Percentiles rank a stretch among this genome's conserved stretches.
Conservation (phyloP, 176 grass and related monocot species). For the Ampelocalamus luodianensis region DNA sequence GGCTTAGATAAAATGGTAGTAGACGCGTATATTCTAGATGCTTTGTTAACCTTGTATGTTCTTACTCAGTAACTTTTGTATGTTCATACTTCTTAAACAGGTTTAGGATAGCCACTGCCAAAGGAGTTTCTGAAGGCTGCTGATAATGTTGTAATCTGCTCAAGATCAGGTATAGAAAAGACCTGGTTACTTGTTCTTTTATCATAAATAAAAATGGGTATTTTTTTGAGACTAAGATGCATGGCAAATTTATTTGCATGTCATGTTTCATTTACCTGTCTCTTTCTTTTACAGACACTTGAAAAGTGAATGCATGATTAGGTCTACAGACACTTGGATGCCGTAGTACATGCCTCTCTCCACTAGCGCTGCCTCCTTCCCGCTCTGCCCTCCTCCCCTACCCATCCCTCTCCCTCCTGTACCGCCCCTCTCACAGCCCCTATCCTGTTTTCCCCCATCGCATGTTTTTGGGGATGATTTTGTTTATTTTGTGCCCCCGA, state of each 20-base stretch:
- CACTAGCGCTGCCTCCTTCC: no score
- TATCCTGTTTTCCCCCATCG: no score
- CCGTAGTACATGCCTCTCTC: no score
- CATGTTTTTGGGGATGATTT: no score
- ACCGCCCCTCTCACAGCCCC: no score
- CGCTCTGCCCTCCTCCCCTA: no score
- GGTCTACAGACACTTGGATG: no score
- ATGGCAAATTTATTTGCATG: neutral
- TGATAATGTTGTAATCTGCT: conserved; percentile 89
- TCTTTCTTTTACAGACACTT: neutral
- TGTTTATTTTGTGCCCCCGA: no score
- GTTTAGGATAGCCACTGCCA: conserved; percentile 82
- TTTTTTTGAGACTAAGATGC: neutral
- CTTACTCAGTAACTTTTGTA: no score
- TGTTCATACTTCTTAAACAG: conserved; percentile 34
- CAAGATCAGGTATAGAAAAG: conserved; percentile 70
- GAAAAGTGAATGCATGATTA: no score
- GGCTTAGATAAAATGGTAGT: neutral
- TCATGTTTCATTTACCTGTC: neutral
- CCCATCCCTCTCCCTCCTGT: no score
- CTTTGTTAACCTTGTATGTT: no score
- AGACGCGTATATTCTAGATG: neutral
- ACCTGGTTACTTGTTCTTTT: neutral
- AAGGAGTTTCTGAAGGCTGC: conserved; percentile 72
- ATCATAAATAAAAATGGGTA: neutral